Conservation (phyloP, 2,329 filamentous ascomycete species). For the Fusarium sp. region DNA sequence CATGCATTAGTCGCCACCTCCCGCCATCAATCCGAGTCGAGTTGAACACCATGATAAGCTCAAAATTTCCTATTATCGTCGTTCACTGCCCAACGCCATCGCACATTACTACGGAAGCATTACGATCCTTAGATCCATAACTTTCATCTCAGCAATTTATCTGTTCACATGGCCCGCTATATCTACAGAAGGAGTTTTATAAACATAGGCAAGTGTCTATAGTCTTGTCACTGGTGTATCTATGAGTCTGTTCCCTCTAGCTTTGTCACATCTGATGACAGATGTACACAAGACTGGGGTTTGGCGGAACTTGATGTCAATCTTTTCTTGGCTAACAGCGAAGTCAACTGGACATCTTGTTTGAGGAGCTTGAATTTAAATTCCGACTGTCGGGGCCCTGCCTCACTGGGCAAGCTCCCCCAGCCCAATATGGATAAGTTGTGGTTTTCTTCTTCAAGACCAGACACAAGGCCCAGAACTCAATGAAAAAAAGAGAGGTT, state of each 20-base stretch:
- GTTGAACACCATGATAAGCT: not conserved
- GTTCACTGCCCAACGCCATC: constrained; percentile 3
- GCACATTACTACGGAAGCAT: not conserved
- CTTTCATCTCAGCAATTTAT: not conserved
- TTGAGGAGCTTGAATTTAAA: not conserved
- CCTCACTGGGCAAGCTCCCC: not conserved
- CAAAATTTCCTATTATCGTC: not conserved
- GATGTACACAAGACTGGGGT: not conserved
- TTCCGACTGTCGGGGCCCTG: not conserved
- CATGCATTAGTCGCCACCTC: not conserved
- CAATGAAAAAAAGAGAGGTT: not conserved
- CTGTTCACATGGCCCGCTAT: not conserved
- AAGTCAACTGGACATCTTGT: not conserved
- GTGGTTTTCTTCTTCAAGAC: not conserved
- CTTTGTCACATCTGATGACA: not conserved
- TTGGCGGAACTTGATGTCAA: not conserved
- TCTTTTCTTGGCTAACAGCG: not conserved
- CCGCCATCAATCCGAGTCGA: not conserved
- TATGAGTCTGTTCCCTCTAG: not conserved
- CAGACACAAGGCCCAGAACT: not conserved
- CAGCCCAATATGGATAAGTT: not conserved
- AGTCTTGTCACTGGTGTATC: not conserved
- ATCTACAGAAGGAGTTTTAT: not conserved
- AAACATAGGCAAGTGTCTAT: not conserved
- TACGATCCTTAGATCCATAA: not conserved